Base-by-base conservation (phyloP, 192 early-diverging fungal genomes). In the Coemansia sp. region DNA sequence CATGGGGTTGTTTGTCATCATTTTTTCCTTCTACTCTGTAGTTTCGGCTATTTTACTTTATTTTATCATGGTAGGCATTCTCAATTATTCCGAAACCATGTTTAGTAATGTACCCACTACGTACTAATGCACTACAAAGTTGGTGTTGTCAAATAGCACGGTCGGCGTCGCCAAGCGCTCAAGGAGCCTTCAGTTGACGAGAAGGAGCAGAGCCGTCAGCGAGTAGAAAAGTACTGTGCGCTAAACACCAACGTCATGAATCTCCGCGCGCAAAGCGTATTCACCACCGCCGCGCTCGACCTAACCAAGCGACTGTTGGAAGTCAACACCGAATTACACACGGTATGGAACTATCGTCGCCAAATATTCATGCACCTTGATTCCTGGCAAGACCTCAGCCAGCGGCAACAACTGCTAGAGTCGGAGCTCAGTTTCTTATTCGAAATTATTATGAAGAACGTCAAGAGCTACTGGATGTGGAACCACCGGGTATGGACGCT, bases 381-480 rank as follows among this genome's bases (percentile, higher is more conserved):
- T 9, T 32, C 6, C 12, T 80, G 64, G 69, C 46, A 67, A 53
- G 62, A 74, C 63, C 17, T 14, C 37, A 57, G 65, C 0, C 10
- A 64, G 23, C 60, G 71, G 15, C 66, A 75, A 61, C 17, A 3
- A 48, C 8, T 71, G 38, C 61, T 75, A 19, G 76, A 76, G 23
- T 64, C 72, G 12, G 98, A 99, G 66, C 87, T 99, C 5, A 85
- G 73, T 31, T 91, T 97, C 58, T 75, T 92, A 39, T 87, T 93
- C 66, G 87, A 90, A 34, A 77, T 89, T 12, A 85, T 98, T 21
- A 74, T 72, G 48, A 84, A 81, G 31, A 93, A 94, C 67, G 93
- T 95, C 44, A 99, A 99, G 75, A 96, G 94, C 12, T 99, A 99
- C 83, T 98, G 94, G 91, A 89, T 97, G 66, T 99, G 95, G 93